Evolutionary conservation across 345 rosid genomes (phyloP), one percentile per base, ranked within the genome.

Genomic region (Citrus mangshanensis): DNA sequence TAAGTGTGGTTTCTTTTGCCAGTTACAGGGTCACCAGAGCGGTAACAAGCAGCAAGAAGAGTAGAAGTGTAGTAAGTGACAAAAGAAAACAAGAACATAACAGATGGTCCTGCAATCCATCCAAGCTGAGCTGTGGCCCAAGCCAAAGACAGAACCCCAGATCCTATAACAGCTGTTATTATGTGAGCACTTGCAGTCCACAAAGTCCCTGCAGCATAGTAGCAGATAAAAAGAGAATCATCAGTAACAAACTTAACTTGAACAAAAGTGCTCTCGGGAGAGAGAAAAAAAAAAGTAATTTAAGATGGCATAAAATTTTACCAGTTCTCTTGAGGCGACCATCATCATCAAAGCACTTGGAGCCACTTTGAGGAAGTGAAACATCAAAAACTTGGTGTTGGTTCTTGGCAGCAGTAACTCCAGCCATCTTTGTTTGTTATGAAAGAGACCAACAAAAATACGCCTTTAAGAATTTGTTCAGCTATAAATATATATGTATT

Each of bases 281-380:
- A 3, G 0, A 5, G 6, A 18, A 54, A 51, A 18, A 46, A 12
- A 13, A 46, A 13, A 3, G 4, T 46, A 13, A 18, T 46, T 12
- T 13, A 46, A 46, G 18, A 13, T 16, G 13, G 5, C 51, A 46
- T 46, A 3, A 46, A 46, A 46, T 37, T n/a, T 22, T 81, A 93
- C 98, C 97, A 67, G 93, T 89, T 86, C 98, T 70, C 79, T 89
- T 92, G 79, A 61, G 87, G 27, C 86, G 89, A 7, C 93, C 97
- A 9, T 95, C 98, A 28, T 95, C 98, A 40, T 95, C 98, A 62
- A 91, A 88, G 85, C 86, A 87, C 59, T 89, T 78, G 80, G 93
- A 88, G 70, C 82, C 93, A 9, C 68, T 77, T 56, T 79, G 82
- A 7, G 82, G 72, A 30, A 75, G 89, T 22, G 68, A 32, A 79